Evolutionary conservation across 495 filamentous ascomycete genomes (phyloP), one percentile per base, ranked within the genome.

Genomic region (Friedmanniomyces endolithicus): DNA sequence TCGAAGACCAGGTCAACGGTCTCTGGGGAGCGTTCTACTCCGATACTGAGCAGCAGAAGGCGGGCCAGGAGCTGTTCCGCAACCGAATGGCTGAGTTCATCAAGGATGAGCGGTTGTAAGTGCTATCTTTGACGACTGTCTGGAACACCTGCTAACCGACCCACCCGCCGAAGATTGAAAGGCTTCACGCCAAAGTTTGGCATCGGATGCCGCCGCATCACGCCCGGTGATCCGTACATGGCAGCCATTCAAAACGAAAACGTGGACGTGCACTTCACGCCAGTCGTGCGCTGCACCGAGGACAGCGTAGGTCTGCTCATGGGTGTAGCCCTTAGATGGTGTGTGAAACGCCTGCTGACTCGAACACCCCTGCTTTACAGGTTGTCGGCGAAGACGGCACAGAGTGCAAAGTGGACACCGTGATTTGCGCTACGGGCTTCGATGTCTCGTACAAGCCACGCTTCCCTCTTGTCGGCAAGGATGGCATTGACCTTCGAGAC

Each of bases 1-100:
- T 71, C 34, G 70, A 74, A 57, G 58, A 59, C 41, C 59, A 69
- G 50, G 56, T 72, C 23, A 72, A 72, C 51, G 68, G 64, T 11
- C 33, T 69, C 1, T 74, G 67, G 65, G 61, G 60, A n/a, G 7
- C 56, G 0, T 71, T 72, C 50, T 71, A 70, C 55, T 45, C 46
- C 1, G 64, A 60, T 11, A 59, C 59, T 9, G 63, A 72, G 54
- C 44, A 37, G 11, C 71, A 70, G 53, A 62, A 63, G 48, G 41
- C 23, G 34, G 62, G 55, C 0, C 64, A 66, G 48, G 50, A 67
- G 45, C 48, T 62, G 20, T 70, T 70, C 49, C 48, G 52, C 22
- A 35, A 52, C n/a, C 60, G 65, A 11, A 72, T 68, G 65, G 64
- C 55, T n/a, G 68, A 70, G 46, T 63, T 65, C 48, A 68, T 73